phyloP scores from a whole-genome alignment of 345 rosid species.

The Eucalyptus pauciflora region DNA sequence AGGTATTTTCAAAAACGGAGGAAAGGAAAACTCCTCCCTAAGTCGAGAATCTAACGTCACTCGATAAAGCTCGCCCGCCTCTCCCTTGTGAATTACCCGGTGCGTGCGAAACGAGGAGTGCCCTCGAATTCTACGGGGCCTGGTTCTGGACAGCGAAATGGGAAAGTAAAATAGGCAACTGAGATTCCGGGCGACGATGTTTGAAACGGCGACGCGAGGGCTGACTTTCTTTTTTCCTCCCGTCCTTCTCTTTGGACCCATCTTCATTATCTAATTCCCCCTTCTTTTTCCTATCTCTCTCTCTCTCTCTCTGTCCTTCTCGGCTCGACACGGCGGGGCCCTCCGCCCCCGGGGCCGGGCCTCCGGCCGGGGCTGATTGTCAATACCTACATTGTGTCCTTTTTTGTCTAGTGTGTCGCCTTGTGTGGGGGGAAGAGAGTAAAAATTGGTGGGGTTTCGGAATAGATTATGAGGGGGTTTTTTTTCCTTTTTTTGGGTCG shows the following conservation, averaged over 20 bases:
- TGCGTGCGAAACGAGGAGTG: no score
- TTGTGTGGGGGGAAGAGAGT: not conserved
- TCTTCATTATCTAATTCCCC: not conserved
- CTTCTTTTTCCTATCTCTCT: no score
- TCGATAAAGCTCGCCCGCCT: no score
- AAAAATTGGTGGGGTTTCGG: not conserved
- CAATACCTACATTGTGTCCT: conserved; percentile 39
- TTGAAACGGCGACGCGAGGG: not conserved
- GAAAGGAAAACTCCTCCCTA: not conserved
- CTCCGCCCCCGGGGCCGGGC: not conserved
- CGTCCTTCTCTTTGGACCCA: not conserved
- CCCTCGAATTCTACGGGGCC: not conserved
- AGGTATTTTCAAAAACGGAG: not conserved
- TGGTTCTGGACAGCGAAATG: not conserved
- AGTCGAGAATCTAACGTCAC: not conserved
- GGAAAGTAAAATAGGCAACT: not conserved
- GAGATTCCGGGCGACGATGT: not conserved
- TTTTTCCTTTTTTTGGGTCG: no score
- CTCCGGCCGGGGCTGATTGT: not conserved
- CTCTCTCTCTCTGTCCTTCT: not conserved
- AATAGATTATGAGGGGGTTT: not conserved
- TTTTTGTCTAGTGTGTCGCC: not conserved
- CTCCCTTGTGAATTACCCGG: no score
- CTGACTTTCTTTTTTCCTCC: not conserved
- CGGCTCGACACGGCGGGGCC: not conserved